Evolutionary conservation across 2,329 filamentous ascomycete genomes (phyloP).

Genomic region (Sporothrix brasiliensis): DNA sequence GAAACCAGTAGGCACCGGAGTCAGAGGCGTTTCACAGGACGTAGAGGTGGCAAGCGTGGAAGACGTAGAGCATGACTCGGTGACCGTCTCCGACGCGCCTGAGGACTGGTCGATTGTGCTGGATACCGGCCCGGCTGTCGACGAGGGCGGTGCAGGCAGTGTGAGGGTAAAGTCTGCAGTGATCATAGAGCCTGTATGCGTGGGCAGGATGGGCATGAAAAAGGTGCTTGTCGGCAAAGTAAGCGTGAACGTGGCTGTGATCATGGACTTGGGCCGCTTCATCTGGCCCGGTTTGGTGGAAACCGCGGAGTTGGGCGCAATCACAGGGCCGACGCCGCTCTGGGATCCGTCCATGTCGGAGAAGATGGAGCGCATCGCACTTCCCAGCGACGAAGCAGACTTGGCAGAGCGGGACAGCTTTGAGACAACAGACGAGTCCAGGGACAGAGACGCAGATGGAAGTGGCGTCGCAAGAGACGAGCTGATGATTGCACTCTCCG

Average conservation of each 20-base stretch:
- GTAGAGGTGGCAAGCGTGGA: neutral
- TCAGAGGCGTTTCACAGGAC: neutral
- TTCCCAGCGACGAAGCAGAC: slow-evolving; percentile 6
- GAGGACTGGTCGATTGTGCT: neutral
- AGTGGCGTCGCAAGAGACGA: neutral
- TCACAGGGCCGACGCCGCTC: slow-evolving; percentile 9
- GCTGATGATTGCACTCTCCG: slow-evolving; percentile 13
- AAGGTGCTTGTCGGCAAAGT: slow-evolving; percentile 27
- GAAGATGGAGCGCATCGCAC: slow-evolving; percentile 21
- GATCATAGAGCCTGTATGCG: slow-evolving; percentile 22
- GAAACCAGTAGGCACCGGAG: neutral
- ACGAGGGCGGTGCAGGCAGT: neutral
- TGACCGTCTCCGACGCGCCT: neutral
- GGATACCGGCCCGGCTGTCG: neutral
- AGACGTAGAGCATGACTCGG: neutral
- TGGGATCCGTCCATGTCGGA: slow-evolving; percentile 11
- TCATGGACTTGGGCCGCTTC: slow-evolving; percentile 15
- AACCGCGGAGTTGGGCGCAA: neutral
- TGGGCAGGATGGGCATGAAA: neutral
- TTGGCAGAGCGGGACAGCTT: neutral
- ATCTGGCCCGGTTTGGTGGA: slow-evolving; percentile 8
- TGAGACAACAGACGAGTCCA: neutral
- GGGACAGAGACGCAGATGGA: slow-evolving; percentile 3
- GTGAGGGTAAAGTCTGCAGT: slow-evolving; percentile 31
- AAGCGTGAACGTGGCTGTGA: slow-evolving; percentile 37